Evolutionary conservation across 257 asterid genomes (phyloP).

Genomic region (Penstemon davidsonii): DNA sequence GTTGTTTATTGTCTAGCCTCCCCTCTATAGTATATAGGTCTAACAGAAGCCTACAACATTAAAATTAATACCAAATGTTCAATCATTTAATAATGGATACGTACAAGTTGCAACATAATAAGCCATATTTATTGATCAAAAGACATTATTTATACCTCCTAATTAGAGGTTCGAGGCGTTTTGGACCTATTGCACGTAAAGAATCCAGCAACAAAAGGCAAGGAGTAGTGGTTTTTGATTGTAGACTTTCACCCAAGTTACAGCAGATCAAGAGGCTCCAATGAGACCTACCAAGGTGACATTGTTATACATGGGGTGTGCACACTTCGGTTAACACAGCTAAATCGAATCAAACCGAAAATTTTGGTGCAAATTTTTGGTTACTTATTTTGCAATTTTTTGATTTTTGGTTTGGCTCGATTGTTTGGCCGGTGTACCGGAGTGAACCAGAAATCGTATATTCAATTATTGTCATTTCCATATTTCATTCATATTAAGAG

Average conservation of each 20-base stretch:
- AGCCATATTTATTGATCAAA: neutral
- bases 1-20: constrained; percentile 34
- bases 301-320: constrained; percentile 1
- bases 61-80: neutral
- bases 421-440: too few relatives aligned
- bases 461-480: too few relatives aligned
- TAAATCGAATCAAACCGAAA: too few relatives aligned
- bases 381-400: too few relatives aligned
- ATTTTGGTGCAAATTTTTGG: too few relatives aligned
- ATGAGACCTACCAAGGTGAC: constrained; percentile 50
- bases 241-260: constrained; percentile 47
- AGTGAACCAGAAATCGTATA: too few relatives aligned
- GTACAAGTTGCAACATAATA: neutral
- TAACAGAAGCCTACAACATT: constrained; percentile 42
- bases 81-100: neutral
- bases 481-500: too few relatives aligned
- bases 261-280: constrained; percentile 80
- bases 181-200: constrained; percentile 40
- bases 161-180: constrained; percentile 52
- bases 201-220: constrained; percentile 78
- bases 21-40: constrained; percentile 42
- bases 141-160: constrained; percentile 40
- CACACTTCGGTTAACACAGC: too few relatives aligned
- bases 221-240: constrained; percentile 39
- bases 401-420: too few relatives aligned